Evolutionary conservation across 2,329 filamentous ascomycete species (phyloP).

Genomic region (Canariomyces notabilis): DNA sequence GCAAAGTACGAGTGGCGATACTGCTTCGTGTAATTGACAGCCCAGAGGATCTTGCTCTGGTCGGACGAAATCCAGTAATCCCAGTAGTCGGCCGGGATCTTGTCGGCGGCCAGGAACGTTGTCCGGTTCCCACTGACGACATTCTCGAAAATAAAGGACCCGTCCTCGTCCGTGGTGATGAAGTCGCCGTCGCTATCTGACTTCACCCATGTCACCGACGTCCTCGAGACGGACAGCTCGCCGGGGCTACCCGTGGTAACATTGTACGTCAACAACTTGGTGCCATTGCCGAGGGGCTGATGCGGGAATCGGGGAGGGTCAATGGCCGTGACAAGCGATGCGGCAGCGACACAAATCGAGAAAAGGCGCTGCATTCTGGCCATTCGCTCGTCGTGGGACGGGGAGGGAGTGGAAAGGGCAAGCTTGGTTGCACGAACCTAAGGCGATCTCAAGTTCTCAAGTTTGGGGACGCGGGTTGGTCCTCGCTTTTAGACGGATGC

Average conservation of each 20-base stretch:
- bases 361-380: slow-evolving; percentile 17
- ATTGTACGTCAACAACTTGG: slow-evolving; percentile 55
- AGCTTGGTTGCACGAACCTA: neutral
- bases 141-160: slow-evolving; percentile 56
- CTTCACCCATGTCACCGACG: slow-evolving; percentile 52
- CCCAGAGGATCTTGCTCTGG: slow-evolving; percentile 53
- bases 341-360: slow-evolving; percentile 14
- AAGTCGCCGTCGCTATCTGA: slow-evolving; percentile 58
- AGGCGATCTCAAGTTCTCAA: neutral
- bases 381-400: neutral
- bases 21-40: slow-evolving; percentile 62
- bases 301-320: slow-evolving; percentile 49
- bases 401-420: neutral
- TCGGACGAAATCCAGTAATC: slow-evolving; percentile 60
- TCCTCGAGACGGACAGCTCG: slow-evolving; percentile 41
- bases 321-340: slow-evolving; percentile 31
- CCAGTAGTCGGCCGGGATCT: slow-evolving; percentile 49
- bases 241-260: slow-evolving; percentile 40
- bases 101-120: slow-evolving; percentile 53
- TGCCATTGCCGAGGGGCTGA: slow-evolving; percentile 51
- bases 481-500: neutral
- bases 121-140: slow-evolving; percentile 53
- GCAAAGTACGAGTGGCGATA: slow-evolving; percentile 65
- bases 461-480: neutral
- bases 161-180: slow-evolving; percentile 46